Percentiles rank a stretch among this genome's conserved stretches.
Conservation (phyloP, 2,329 filamentous ascomycete species). For the Verticillium alfalfae region DNA sequence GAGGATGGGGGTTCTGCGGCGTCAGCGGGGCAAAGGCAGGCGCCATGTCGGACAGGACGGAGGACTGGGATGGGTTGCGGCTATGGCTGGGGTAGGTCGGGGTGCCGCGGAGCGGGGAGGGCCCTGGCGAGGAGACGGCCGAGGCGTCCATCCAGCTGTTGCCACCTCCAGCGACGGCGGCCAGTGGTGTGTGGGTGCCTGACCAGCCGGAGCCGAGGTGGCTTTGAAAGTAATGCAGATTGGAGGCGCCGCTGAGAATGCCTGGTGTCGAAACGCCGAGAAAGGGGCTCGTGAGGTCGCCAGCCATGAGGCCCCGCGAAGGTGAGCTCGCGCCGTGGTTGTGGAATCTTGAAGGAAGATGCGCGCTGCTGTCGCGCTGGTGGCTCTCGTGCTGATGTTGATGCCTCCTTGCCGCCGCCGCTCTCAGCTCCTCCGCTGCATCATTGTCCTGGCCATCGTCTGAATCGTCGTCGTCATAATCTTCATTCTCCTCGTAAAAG, state of each 20-base stretch:
- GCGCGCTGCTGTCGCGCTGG: constrained; percentile 24
- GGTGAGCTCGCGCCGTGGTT: constrained; percentile 13
- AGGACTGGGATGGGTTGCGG: constrained; percentile 40
- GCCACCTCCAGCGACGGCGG: constrained; percentile 61
- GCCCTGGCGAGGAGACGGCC: constrained; percentile 5
- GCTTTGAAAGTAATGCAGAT: constrained; percentile 77
- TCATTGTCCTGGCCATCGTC: constrained; percentile 28
- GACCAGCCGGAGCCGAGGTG: constrained; percentile 67
- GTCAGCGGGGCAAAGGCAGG: constrained; percentile 25
- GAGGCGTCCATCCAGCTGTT: constrained; percentile 5
- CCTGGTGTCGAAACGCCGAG: constrained; percentile 56
- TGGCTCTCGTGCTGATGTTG: constrained; percentile 7
- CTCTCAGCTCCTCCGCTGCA: constrained; percentile 24
- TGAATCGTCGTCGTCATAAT: constrained; percentile 42
- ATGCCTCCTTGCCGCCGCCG: neutral
- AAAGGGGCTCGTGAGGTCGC: constrained; percentile 50
- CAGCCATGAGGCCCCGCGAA: constrained; percentile 6
- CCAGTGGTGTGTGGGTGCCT: constrained; percentile 72
- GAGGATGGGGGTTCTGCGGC: constrained; percentile 19
- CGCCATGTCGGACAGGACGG: constrained; percentile 24
- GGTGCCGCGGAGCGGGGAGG: constrained; percentile 5
- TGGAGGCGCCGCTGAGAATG: constrained; percentile 67
- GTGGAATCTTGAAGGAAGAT: constrained; percentile 1
- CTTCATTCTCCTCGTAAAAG: constrained; percentile 82
- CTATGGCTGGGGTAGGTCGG: constrained; percentile 26